Percentiles rank a stretch among this genome's conserved stretches.
Conservation (phyloP, 805 yeast genomes). For the Saccharomycopsis guyanensis region DNA sequence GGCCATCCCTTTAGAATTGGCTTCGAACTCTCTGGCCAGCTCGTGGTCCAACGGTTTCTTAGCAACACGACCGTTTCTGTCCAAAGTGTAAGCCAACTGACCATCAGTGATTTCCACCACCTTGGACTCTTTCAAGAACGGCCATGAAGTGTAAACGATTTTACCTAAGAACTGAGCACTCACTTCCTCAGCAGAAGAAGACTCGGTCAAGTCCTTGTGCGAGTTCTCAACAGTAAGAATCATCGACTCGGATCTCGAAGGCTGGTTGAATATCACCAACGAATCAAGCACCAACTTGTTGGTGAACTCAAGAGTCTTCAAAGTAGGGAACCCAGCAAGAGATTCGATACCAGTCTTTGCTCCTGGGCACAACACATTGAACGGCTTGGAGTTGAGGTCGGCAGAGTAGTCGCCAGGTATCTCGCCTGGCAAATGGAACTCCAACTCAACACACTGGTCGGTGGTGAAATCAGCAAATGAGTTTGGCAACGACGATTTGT, state of each 20-base stretch:
- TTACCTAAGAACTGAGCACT: conserved; percentile 52
- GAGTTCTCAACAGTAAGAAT: conserved; percentile 53
- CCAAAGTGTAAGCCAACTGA: conserved; percentile 36
- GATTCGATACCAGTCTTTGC: conserved; percentile 64
- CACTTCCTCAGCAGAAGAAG: conserved; percentile 9
- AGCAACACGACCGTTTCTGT: conserved; percentile 26
- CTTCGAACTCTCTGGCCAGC: conserved; percentile 40
- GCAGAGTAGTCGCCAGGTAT: conserved; percentile 25
- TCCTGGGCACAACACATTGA: conserved; percentile 54
- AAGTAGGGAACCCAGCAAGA: conserved; percentile 86
- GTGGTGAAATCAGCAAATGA: conserved; percentile 71
- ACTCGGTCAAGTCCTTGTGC: conserved; percentile 38
- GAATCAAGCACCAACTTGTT: conserved; percentile 49
- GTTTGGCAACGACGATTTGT: conserved; percentile 70
- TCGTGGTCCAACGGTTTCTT: conserved; percentile 38
- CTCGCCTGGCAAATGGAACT: conserved; percentile 40
- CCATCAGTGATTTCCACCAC: conserved; percentile 57
- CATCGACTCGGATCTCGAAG: conserved; percentile 77
- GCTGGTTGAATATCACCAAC: conserved; percentile 74
- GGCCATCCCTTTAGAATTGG: conserved; percentile 33
- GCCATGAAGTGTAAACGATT: conserved; percentile 77
- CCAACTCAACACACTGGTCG: conserved; percentile 66
- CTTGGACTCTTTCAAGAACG: conserved; percentile 77
- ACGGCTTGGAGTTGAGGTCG: conserved; percentile 24
- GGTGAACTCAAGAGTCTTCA: conserved; percentile 60